phyloP scores from a whole-genome alignment of 2,329 filamentous ascomycete genomes.

The Myriangium duriaei region DNA sequence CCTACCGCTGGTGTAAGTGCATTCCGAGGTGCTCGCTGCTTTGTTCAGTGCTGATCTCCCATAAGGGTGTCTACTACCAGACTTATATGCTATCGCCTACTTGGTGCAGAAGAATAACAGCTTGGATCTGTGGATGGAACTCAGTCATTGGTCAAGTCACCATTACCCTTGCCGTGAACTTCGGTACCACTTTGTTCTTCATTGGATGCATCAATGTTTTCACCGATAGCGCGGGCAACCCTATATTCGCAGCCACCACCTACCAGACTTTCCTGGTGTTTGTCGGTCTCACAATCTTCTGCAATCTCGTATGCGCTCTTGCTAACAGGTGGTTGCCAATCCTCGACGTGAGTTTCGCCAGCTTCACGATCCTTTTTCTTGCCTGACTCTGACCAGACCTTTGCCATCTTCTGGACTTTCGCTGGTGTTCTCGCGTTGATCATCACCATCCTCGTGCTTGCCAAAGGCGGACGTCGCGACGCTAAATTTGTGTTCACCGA shows the following conservation, averaged over 20 bases:
- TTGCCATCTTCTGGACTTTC: slow-evolving; percentile 65
- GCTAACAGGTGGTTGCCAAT: slow-evolving; percentile 42
- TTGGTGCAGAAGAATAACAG: slow-evolving; percentile 48
- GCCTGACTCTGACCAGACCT: slow-evolving; percentile 38
- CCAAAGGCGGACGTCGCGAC: slow-evolving; percentile 53
- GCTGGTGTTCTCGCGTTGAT: slow-evolving; percentile 54
- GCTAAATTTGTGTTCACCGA: slow-evolving; percentile 54
- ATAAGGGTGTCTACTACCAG: slow-evolving; percentile 65
- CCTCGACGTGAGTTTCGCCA: slow-evolving; percentile 49
- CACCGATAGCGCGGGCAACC: slow-evolving; percentile 32
- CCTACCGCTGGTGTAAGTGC: slow-evolving; percentile 31
- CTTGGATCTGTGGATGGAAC: slow-evolving; percentile 64
- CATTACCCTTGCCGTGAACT: slow-evolving; percentile 73
- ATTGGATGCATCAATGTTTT: slow-evolving; percentile 45
- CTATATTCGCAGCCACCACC: slow-evolving; percentile 30
- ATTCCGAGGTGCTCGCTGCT: no score
- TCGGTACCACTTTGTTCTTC: slow-evolving; percentile 49
- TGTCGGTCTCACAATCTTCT: slow-evolving; percentile 36
- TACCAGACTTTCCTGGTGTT: slow-evolving; percentile 39
- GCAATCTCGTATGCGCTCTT: slow-evolving; percentile 39
- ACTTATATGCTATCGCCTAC: slow-evolving; percentile 59
- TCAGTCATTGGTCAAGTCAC: slow-evolving; percentile 61
- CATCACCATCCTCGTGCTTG: slow-evolving; percentile 50
- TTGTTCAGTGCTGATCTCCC: no score
- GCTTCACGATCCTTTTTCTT: slow-evolving; percentile 5